A percentile compares a stretch with the other conserved stretches of the same genome.
Conservation (phyloP, 331 rosid genomes). For the Quercus tomentella region DNA sequence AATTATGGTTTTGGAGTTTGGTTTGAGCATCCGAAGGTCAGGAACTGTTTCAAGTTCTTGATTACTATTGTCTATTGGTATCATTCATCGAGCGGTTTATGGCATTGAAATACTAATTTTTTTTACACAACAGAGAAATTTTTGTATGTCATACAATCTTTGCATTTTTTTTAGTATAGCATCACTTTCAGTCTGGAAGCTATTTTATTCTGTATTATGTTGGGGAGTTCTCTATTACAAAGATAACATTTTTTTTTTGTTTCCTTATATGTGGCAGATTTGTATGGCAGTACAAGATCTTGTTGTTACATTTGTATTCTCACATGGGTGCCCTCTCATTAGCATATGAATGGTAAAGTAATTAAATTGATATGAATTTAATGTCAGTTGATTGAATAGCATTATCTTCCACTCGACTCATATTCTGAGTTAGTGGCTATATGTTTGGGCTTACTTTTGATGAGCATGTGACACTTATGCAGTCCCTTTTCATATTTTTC, state of each 20-base stretch:
- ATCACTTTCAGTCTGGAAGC: neutral
- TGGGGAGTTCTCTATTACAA: neutral
- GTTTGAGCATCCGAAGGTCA: slow-evolving; percentile 80
- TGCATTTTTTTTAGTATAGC: neutral
- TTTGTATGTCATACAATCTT: neutral
- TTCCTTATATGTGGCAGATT: slow-evolving; percentile 46
- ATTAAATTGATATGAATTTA: slow-evolving; percentile 6
- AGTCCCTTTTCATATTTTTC: slow-evolving; percentile 1
- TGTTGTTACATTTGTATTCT: slow-evolving; percentile 73
- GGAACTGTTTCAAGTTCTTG: slow-evolving; percentile 20
- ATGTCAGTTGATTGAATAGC: neutral
- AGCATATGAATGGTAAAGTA: slow-evolving; percentile 76
- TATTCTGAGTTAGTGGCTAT: neutral
- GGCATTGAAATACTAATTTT: neutral
- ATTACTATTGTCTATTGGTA: neutral
- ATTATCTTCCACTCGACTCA: neutral
- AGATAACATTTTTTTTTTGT: neutral
- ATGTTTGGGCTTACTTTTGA: neutral
- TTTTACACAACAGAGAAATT: neutral
- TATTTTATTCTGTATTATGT: neutral
- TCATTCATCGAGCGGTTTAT: neutral
- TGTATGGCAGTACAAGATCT: slow-evolving; percentile 73
- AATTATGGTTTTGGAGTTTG: slow-evolving; percentile 86
- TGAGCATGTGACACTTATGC: neutral
- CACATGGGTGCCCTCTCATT: slow-evolving; percentile 73